Percentiles rank a stretch among this genome's conserved stretches.
phyloP scores from a whole-genome alignment of 164 flowering plant species.

The Vitis rotundifolia region DNA sequence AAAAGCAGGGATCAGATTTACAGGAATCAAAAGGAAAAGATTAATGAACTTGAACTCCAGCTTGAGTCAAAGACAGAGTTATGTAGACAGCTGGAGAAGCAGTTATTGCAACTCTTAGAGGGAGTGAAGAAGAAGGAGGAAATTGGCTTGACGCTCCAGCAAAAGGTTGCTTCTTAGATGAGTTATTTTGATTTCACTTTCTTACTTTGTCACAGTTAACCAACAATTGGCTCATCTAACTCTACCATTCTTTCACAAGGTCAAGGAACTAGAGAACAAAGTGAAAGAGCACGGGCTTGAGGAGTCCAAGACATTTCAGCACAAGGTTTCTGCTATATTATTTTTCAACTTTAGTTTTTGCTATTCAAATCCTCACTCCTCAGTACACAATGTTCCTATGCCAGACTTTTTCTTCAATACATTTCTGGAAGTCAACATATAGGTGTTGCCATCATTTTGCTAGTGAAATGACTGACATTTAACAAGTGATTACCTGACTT shows the following conservation, averaged over 20 bases:
- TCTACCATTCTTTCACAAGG: conserved; percentile 20
- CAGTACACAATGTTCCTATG: too few species aligned
- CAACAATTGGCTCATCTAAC: neutral
- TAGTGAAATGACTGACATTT: neutral
- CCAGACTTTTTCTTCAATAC: too few species aligned
- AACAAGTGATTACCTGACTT: neutral
- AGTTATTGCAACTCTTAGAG: conserved; percentile 52
- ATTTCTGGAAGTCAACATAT: neutral
- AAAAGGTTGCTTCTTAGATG: conserved; percentile 43
- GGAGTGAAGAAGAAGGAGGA: conserved; percentile 63
- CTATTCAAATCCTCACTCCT: neutral
- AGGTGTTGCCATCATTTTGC: neutral
- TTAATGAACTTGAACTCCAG: conserved; percentile 67
- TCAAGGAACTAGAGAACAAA: conserved; percentile 48
- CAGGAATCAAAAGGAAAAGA: conserved; percentile 63
- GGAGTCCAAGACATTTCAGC: conserved; percentile 25
- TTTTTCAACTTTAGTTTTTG: neutral
- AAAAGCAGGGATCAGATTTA: conserved; percentile 60
- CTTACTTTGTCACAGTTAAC: neutral
- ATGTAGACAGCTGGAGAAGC: conserved; percentile 57
- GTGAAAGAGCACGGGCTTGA: conserved; percentile 32
- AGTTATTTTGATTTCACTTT: neutral
- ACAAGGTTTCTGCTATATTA: conserved; percentile 26
- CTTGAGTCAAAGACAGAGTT: conserved; percentile 46
- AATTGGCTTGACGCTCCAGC: conserved; percentile 41